Percentiles rank a stretch among this genome's conserved stretches.
phyloP scores from a whole-genome alignment of 1,284 basidiomycete species.

The Neolentinus lepideus region DNA sequence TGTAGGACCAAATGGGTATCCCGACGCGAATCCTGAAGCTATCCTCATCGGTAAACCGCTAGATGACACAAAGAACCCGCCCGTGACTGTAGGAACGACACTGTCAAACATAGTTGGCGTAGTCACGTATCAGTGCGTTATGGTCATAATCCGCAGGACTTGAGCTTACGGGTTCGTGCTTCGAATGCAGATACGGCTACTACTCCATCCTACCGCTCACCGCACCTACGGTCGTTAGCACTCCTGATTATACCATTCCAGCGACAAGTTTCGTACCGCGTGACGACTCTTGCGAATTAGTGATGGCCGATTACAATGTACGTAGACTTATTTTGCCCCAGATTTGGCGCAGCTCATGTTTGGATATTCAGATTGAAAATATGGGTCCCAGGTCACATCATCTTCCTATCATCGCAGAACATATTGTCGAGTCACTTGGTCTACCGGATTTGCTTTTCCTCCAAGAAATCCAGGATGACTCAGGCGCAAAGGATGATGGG shows the following conservation, averaged over 20 bases:
- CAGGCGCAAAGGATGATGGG: conserved; percentile 48
- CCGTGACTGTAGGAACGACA: conserved; percentile 36
- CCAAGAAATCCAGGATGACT: conserved; percentile 64
- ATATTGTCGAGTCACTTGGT: conserved; percentile 45
- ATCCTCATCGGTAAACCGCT: conserved; percentile 48
- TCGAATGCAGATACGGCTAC: conserved; percentile 35
- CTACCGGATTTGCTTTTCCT: conserved; percentile 56
- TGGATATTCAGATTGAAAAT: conserved; percentile 45
- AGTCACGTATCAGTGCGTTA: conserved; percentile 42
- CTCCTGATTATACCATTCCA: conserved; percentile 25
- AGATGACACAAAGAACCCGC: conserved; percentile 48
- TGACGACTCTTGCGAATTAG: conserved; percentile 37
- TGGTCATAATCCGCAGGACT: background rate
- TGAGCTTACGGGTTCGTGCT: too few relatives aligned
- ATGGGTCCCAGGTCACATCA: conserved; percentile 44
- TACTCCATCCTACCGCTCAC: conserved; percentile 51
- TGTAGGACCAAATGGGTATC: conserved; percentile 36
- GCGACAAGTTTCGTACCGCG: conserved; percentile 32
- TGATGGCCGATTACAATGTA: conserved; percentile 58
- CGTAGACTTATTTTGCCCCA: conserved; percentile 6
- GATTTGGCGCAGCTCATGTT: background rate
- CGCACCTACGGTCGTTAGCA: conserved; percentile 38
- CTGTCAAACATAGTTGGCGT: conserved; percentile 51
- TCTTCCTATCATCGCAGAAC: conserved; percentile 42
- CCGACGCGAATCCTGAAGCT: conserved; percentile 52